Evolutionary conservation across 1,284 basidiomycete species (phyloP), one percentile per base, ranked within the genome.

Genomic region (Cryptococcus neoformans): DNA sequence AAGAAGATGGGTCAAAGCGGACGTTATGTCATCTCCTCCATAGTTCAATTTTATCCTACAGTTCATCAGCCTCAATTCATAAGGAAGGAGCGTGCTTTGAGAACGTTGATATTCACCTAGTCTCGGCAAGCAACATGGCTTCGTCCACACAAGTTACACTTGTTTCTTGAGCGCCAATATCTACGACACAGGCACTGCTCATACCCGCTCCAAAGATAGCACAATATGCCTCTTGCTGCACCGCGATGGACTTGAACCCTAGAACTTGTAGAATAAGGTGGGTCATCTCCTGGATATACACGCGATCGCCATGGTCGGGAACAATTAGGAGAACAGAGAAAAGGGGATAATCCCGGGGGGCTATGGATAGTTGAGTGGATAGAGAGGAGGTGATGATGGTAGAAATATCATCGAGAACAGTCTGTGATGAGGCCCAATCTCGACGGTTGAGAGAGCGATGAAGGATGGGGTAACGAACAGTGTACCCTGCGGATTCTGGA

Each of bases 191-290:
- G 10, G 93, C 94, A 62, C 86, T 89, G 0, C 90, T 92, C 56
- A 98, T 87, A 10, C 96, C 96, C 2, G 95, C 92, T 16, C 94
- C 92, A 73, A 96, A 98, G 1, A 92, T 91, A 5, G 96, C 92
- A 50, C 91, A 91, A 36, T 96, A 81, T 1, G 90, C 88, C 81
- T 96, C 93, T 89, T 95, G 58, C 74, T 94, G 90, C 11, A 88
- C 84, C 65, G 89, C 92, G 45, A 96, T 78, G 74, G 94, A 89
- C 72, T 89, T 91, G 81, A 98, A 97, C 0, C 90, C 91, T 84
- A 99, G 87, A 5, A 84, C 83, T 41, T 84, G 79, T 44, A 99
- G 76, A 6, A 98, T 77, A 12, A 97, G 78, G 62, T 89, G 83
- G 11, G 86, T 83, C 67, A 96, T 81, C 59, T 89, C 87, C 56